These are phyloP conservation scores for Naganishia vaughanmartiniae DNA, from an alignment of 768 basidiomycete genomes.

Conservation along the genomic window DNA sequence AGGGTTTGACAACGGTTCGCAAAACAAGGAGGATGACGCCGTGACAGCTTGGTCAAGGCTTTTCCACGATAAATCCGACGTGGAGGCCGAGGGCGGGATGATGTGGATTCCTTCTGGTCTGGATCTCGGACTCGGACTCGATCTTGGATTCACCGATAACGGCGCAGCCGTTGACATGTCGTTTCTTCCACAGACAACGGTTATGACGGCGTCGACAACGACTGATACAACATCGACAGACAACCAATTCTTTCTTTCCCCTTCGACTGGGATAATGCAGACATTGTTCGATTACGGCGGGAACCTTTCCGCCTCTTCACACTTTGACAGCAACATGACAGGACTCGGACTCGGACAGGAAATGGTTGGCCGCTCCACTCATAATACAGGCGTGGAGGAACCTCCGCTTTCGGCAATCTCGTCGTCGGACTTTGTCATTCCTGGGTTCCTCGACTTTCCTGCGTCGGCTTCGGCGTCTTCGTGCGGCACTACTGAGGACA, in stretches of 20 bases:
- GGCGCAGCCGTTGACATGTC: not conserved
- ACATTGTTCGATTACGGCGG: slow-evolving; percentile 4
- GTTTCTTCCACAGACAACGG: not conserved
- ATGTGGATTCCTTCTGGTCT: slow-evolving; percentile 20
- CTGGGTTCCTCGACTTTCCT: not conserved
- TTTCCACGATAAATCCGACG: not conserved
- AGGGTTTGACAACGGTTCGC: not conserved
- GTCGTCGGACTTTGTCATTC: slow-evolving; percentile 1
- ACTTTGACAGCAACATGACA: not conserved
- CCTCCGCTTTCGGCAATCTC: slow-evolving; percentile 7
- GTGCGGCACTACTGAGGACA: not conserved
- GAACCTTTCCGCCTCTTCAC: not conserved
- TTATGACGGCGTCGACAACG: not conserved
- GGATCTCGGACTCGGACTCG: not conserved
- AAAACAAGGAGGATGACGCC: not conserved
- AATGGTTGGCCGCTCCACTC: not conserved
- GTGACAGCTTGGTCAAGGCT: not conserved
- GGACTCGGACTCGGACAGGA: no score
- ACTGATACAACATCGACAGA: not conserved
- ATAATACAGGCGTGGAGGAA: not conserved
- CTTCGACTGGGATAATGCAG: slow-evolving; percentile 20
- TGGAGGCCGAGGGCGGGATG: not conserved
- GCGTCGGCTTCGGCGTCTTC: not conserved
- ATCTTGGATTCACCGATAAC: not conserved
- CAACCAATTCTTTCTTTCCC: not conserved